Percentiles rank a stretch among this genome's conserved stretches.
These are phyloP conservation scores for Colletotrichum sp. DNA, from an alignment of 2,329 filamentous ascomycete genomes.

Conservation along the genomic window DNA sequence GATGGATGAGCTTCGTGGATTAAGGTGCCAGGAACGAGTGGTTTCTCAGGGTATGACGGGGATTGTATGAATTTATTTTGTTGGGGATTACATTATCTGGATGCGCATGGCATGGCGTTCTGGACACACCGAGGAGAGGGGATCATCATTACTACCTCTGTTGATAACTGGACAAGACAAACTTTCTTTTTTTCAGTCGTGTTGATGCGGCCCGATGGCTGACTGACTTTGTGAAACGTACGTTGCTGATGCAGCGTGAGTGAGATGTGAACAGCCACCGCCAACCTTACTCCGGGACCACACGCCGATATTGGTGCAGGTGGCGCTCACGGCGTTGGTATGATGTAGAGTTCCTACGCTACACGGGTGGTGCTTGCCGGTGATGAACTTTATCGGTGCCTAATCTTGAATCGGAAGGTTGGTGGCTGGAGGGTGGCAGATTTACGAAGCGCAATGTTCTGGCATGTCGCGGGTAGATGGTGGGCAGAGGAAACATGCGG, in stretches of 20 bases:
- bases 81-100: constrained; percentile 10
- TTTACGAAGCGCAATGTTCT: background rate
- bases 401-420: background rate
- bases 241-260: background rate
- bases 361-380: background rate
- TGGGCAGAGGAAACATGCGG: background rate
- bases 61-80: background rate
- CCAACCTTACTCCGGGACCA: background rate
- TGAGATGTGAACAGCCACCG: background rate
- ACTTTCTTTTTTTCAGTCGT: background rate
- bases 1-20: constrained; percentile 50
- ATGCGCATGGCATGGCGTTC: constrained; percentile 20
- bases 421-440: background rate
- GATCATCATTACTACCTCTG: background rate
- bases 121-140: background rate
- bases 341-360: background rate
- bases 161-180: background rate
- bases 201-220: rapidly evolving
- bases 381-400: background rate
- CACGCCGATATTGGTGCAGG: background rate
- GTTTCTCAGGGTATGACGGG: background rate
- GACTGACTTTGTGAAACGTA: background rate
- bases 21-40: background rate
- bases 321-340: background rate
- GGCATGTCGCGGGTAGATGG: background rate